A percentile compares a stretch with the other conserved stretches of the same genome.
Conservation (phyloP, 352 stramenopile genomes). For the Globisporangium orthogonon region DNA sequence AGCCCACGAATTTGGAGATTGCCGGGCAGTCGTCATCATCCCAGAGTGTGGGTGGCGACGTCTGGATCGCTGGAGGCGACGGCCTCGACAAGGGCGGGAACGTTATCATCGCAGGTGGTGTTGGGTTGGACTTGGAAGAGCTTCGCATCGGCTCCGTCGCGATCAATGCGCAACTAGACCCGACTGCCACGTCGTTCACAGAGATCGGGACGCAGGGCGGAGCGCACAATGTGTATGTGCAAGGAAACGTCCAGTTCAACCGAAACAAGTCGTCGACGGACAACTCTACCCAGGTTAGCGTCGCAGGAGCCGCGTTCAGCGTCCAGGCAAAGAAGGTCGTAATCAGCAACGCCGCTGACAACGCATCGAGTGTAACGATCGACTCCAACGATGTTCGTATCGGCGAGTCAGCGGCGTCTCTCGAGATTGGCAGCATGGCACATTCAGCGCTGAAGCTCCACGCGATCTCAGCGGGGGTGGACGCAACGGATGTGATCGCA, state of each 20-base stretch:
- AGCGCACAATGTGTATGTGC: slow-evolving; percentile 43
- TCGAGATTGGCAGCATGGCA: slow-evolving; percentile 21
- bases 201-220: slow-evolving; percentile 52
- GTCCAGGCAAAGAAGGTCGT: slow-evolving; percentile 35
- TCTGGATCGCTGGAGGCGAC: slow-evolving; percentile 47
- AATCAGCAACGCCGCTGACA: slow-evolving; percentile 36
- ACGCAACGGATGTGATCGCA: slow-evolving; percentile 19
- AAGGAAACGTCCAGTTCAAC: slow-evolving; percentile 57
- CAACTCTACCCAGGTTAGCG: slow-evolving; percentile 33
- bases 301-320: slow-evolving; percentile 33
- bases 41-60: slow-evolving; percentile 38
- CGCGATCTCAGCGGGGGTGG: slow-evolving; percentile 15
- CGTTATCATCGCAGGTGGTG: slow-evolving; percentile 38
- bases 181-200: slow-evolving; percentile 32
- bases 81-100: slow-evolving; percentile 37
- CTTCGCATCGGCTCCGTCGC: slow-evolving; percentile 29
- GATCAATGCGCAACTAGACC: slow-evolving; percentile 52
- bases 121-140: slow-evolving; percentile 19
- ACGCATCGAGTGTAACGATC: slow-evolving; percentile 27
- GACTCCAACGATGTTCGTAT: slow-evolving; percentile 36
- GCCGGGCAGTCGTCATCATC: slow-evolving; percentile 43
- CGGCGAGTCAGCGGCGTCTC: slow-evolving; percentile 21
- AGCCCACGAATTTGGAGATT: slow-evolving; percentile 37
- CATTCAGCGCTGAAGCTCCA: slow-evolving; percentile 22
- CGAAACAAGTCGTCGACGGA: slow-evolving; percentile 21